Base-by-base conservation (phyloP, 495 filamentous ascomycete genomes). In the Aspergillus conjunctus region DNA sequence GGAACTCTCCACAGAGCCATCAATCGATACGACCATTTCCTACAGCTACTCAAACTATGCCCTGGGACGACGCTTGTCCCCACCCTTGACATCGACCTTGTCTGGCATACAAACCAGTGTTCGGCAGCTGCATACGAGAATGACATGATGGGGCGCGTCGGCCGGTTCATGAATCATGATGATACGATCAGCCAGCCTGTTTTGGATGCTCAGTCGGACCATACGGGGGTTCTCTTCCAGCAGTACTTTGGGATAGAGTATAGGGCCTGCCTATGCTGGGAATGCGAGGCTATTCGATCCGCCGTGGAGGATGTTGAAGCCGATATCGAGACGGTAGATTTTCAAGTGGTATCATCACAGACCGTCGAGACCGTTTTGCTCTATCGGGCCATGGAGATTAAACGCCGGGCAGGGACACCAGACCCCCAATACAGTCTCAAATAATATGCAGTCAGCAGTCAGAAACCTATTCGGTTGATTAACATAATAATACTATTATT, bases 101-200 rank as follows among this genome's bases (percentile, higher is more conserved):
- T 56, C 54, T 56, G 54, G 54, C 54, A 56, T 12, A 56, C 54
- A 32, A 34, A 56, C 26, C 39, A 44, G 21, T 56, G 54, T 31
- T 44, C 10, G 15, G 54, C 54, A 7, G 22, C 0, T 1, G 3
- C 1, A 12, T 56, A 56, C 17, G 39, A 43, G 18, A 30, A 12
- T 5, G 33, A 8, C 6, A 56, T 45, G 54, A 21, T 56, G 1
- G 37, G 26, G 30, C 39, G 21, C 3, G 30, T 22, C 1, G 54
- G 54, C 3, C 37, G 30, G 7, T 56, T 44, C n/a, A 32, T 56
- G 20, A 31, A 56, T 11, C 54, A 56, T 46, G 39, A 56, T 32
- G 54, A 56, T 20, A 56, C 22, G 11, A 51, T 17, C 50, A 17
- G 50, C 14, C 50, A 34, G 26, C 26, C 21, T 32, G 33, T 21